phyloP scores from a whole-genome alignment of 768 basidiomycete genomes.

The Roridomyces roridus region DNA sequence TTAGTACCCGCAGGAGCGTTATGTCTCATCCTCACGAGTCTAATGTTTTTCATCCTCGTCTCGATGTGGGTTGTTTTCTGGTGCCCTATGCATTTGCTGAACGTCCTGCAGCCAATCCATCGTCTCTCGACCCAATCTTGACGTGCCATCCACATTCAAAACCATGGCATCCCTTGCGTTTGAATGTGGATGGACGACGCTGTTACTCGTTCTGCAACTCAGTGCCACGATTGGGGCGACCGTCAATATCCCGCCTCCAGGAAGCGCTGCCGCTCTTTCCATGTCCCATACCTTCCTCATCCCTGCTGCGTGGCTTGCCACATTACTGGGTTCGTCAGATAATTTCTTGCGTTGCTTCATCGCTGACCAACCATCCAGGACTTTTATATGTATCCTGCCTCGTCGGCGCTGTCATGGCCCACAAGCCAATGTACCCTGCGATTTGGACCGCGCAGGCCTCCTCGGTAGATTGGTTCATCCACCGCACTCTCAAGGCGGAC shows the following conservation, averaged over 20 bases:
- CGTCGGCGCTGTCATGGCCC: slow-evolving; percentile 9
- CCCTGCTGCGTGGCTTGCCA: slow-evolving; percentile 18
- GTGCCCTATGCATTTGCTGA: not conserved
- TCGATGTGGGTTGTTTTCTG: slow-evolving; percentile 1
- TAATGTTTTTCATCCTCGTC: slow-evolving; percentile 7
- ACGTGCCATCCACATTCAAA: slow-evolving; percentile 14
- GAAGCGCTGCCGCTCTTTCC: slow-evolving; percentile 8
- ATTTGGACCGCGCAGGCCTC: slow-evolving; percentile 21
- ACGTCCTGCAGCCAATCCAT: slow-evolving; percentile 3
- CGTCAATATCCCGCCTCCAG: slow-evolving; percentile 2
- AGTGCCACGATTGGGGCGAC: slow-evolving; percentile 21
- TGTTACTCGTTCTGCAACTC: slow-evolving; percentile 11
- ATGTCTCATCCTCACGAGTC: slow-evolving; percentile 19
- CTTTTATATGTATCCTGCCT: slow-evolving; percentile 9
- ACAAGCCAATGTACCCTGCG: slow-evolving; percentile 14
- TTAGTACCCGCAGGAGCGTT: slow-evolving; percentile 15
- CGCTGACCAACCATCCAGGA: slow-evolving; percentile 1
- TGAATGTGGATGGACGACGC: slow-evolving; percentile 14
- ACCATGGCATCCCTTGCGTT: slow-evolving; percentile 15
- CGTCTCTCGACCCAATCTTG: slow-evolving; percentile 8
- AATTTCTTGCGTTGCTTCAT: not conserved
- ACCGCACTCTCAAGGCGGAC: slow-evolving; percentile 17
- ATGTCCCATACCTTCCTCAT: slow-evolving; percentile 17
- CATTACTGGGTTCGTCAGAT: slow-evolving; percentile 1
- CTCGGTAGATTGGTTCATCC: slow-evolving; percentile 22